Percentiles rank a stretch among this genome's conserved stretches.
Evolutionary conservation across 192 early-diverging fungal genomes (phyloP).

Genomic region (Mortierella alpina): DNA sequence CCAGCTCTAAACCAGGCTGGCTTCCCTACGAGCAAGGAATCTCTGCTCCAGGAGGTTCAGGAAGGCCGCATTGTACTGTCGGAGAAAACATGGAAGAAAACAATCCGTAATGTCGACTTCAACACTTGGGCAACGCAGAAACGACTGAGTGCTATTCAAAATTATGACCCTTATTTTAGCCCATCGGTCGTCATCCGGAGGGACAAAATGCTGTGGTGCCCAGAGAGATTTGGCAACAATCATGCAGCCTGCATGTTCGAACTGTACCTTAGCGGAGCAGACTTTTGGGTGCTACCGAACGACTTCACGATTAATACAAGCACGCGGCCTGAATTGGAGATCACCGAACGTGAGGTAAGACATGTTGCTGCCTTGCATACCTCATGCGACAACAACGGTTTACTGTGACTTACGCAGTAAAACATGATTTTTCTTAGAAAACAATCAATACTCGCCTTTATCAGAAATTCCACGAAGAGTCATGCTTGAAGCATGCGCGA

Average conservation of each 20-base stretch:
- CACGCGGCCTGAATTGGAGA: constrained; percentile 12
- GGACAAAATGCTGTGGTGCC: constrained; percentile 64
- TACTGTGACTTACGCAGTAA: too few species aligned
- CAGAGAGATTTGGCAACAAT: constrained; percentile 68
- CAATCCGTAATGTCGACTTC: constrained; percentile 60
- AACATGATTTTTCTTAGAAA: constrained; percentile 42
- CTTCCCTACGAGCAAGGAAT: constrained; percentile 50
- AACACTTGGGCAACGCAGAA: constrained; percentile 57
- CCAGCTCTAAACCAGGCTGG: constrained; percentile 13
- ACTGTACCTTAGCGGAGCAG: constrained; percentile 61
- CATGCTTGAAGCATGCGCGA: constrained; percentile 67
- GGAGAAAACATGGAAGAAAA: constrained; percentile 68
- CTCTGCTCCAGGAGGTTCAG: constrained; percentile 42
- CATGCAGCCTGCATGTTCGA: constrained; percentile 64
- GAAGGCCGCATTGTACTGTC: constrained; percentile 48
- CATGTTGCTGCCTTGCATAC: not conserved
- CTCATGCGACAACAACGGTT: constrained; percentile 1
- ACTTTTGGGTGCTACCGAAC: constrained; percentile 67
- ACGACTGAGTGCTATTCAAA: constrained; percentile 56
- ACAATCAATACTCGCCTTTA: constrained; percentile 66
- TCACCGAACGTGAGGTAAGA: constrained; percentile 60
- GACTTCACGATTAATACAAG: constrained; percentile 56
- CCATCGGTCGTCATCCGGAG: constrained; percentile 65
- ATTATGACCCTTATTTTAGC: constrained; percentile 68
- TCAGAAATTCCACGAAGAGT: constrained; percentile 67